phyloP scores from a whole-genome alignment of 192 early-diverging fungal genomes.

The Backusella macrospora region DNA sequence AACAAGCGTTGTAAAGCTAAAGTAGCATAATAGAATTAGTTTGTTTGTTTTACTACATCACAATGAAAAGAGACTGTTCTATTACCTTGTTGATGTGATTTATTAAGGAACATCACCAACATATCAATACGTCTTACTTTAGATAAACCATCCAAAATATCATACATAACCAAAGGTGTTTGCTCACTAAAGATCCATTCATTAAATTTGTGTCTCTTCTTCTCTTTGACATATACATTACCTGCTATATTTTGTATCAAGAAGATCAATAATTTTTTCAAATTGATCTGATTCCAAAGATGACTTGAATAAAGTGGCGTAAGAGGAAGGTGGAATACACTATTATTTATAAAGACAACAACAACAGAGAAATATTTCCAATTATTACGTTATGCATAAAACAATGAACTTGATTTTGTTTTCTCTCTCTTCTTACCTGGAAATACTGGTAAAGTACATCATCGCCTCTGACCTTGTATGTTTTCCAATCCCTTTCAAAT shows the following conservation, averaged over 20 bases:
- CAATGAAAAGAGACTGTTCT: too few species aligned
- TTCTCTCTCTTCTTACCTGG: slow-evolving; percentile 47
- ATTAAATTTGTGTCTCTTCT: too few species aligned
- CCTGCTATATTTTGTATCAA: slow-evolving; percentile 38
- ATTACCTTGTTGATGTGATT: slow-evolving; percentile 32
- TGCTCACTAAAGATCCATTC: neutral
- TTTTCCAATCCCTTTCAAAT: slow-evolving; percentile 76
- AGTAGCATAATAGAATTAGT: neutral
- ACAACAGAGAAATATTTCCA: neutral
- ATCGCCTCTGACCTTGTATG: slow-evolving; percentile 48
- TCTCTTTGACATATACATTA: neutral
- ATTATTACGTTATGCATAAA: neutral
- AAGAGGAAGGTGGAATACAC: slow-evolving; percentile 45
- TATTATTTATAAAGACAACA: slow-evolving; percentile 1
- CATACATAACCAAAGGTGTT: slow-evolving; percentile 13
- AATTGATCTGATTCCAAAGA: slow-evolving; percentile 56
- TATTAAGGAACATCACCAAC: slow-evolving; percentile 36
- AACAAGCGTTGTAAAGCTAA: neutral
- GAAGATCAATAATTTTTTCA: slow-evolving; percentile 46
- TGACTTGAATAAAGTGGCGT: slow-evolving; percentile 46
- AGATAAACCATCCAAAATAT: slow-evolving; percentile 26
- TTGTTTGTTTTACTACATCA: too few species aligned
- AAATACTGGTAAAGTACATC: slow-evolving; percentile 59
- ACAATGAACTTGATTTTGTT: too few species aligned
- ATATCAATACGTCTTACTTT: slow-evolving; percentile 37